Percentiles rank a stretch among this genome's conserved stretches.
phyloP scores from a whole-genome alignment of 345 rosid genomes.

The Erucastrum elatum region DNA sequence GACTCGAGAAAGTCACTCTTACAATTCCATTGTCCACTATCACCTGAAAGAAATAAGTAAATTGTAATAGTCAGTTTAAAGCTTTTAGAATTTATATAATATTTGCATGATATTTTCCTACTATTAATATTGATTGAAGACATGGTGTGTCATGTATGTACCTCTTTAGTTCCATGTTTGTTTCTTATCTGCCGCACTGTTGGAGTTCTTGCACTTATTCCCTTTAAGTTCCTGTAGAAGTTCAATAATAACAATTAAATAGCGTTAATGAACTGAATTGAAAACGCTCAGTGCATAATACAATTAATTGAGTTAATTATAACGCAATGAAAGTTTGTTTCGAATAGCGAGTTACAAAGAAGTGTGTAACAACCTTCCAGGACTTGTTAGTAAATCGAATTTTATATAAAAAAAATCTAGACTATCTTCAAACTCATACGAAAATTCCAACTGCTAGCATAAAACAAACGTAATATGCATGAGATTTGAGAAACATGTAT shows the following conservation, averaged over 20 bases:
- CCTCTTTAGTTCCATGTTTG: conserved; percentile 30
- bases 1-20: conserved; percentile 60
- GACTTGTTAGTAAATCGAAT: background rate
- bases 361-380: background rate
- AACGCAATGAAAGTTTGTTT: conserved; percentile 16
- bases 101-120: background rate
- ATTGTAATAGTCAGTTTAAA: background rate
- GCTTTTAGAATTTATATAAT: background rate
- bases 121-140: background rate
- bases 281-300: conserved; percentile 3
- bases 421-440: conserved; percentile 9
- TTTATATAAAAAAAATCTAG: background rate
- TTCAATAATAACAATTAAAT: background rate
- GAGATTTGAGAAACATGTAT: conserved; percentile 18
- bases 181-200: conserved; percentile 21
- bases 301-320: background rate
- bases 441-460: conserved; percentile 3
- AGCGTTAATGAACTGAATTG: conserved; percentile 15
- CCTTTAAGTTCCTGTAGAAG: conserved; percentile 15
- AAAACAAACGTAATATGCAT: conserved; percentile 19
- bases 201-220: conserved; percentile 21
- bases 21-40: conserved; percentile 73
- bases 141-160: background rate
- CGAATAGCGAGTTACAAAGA: background rate
- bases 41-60: conserved; percentile 50